Evolutionary conservation across 1,284 basidiomycete species (phyloP).

Genomic region (Ganoderma sp.): DNA sequence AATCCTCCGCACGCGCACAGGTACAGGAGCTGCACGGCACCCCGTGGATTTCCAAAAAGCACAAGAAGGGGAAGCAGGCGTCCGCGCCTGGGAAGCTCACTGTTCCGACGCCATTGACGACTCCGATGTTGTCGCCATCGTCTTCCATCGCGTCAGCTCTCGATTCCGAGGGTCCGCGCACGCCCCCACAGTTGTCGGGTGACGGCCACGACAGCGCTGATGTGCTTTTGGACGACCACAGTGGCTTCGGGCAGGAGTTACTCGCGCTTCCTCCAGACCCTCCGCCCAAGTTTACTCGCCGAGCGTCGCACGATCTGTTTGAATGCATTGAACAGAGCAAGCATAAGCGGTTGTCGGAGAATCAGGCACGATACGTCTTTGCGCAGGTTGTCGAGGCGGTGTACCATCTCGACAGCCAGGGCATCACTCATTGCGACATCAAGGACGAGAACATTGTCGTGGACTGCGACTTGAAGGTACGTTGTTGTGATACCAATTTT

Average conservation of each 20-base stretch:
- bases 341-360: conserved; percentile 80
- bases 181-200: conserved; percentile 3
- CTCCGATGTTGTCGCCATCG: conserved; percentile 47
- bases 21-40: conserved; percentile 92
- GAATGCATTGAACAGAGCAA: conserved; percentile 90
- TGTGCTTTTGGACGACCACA: neutral
- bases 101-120: conserved; percentile 42
- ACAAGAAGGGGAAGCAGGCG: conserved; percentile 38
- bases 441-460: conserved; percentile 95
- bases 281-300: conserved; percentile 65
- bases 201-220: neutral
- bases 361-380: conserved; percentile 82
- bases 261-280: conserved; percentile 30
- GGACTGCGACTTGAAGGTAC: conserved; percentile 69
- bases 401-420: conserved; percentile 74
- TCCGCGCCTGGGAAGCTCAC: conserved; percentile 40
- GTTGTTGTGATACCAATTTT: conserved; percentile 4
- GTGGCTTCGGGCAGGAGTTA: conserved; percentile 16
- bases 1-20: conserved; percentile 45
- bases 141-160: conserved; percentile 38
- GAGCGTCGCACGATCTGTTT: conserved; percentile 89
- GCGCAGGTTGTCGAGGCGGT: conserved; percentile 88
- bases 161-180: conserved; percentile 35
- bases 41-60: conserved; percentile 66
- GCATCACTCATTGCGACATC: conserved; percentile 90